Evolutionary conservation across 805 yeast species (phyloP).

Genomic region (Scheffersomyces ergatensis): DNA sequence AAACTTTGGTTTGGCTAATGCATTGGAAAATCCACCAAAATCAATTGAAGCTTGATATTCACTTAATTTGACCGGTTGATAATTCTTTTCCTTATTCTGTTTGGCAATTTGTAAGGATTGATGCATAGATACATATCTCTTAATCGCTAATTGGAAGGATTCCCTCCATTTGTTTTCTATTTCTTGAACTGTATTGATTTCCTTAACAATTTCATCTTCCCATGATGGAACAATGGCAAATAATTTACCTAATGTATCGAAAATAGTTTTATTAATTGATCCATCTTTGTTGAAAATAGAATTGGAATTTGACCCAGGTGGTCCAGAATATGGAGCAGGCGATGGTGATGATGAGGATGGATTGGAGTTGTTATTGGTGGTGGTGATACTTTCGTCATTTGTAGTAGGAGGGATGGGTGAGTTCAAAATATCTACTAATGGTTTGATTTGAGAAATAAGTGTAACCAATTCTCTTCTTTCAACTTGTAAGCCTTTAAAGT

Average conservation of each 20-base stretch:
- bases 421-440: conserved; percentile 21
- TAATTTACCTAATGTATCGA: conserved; percentile 23
- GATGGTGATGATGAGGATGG: conserved; percentile 2
- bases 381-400: conserved; percentile 2
- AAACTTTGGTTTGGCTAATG: conserved; percentile 12
- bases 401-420: conserved; percentile 1
- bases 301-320: background rate
- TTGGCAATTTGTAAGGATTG: conserved; percentile 28
- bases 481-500: conserved; percentile 13
- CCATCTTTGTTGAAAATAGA: conserved; percentile 30
- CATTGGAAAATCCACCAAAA: conserved; percentile 36
- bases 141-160: conserved; percentile 25
- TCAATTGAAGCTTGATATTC: conserved; percentile 38
- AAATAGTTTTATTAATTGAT: conserved; percentile 19
- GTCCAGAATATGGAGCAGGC: conserved; percentile 2
- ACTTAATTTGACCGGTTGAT: conserved; percentile 28
- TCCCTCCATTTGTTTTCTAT: conserved; percentile 31
- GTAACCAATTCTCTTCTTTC: conserved; percentile 22
- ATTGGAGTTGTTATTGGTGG: background rate
- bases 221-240: conserved; percentile 31
- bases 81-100: conserved; percentile 17
- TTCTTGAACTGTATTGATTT: conserved; percentile 20
- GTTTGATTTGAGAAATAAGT: conserved; percentile 17
- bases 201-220: conserved; percentile 28
- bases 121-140: conserved; percentile 24